A percentile compares a stretch with the other conserved stretches of the same genome.
These are phyloP conservation scores for Arabis hirsuta DNA, from an alignment of 345 rosid species.

Conservation along the genomic window DNA sequence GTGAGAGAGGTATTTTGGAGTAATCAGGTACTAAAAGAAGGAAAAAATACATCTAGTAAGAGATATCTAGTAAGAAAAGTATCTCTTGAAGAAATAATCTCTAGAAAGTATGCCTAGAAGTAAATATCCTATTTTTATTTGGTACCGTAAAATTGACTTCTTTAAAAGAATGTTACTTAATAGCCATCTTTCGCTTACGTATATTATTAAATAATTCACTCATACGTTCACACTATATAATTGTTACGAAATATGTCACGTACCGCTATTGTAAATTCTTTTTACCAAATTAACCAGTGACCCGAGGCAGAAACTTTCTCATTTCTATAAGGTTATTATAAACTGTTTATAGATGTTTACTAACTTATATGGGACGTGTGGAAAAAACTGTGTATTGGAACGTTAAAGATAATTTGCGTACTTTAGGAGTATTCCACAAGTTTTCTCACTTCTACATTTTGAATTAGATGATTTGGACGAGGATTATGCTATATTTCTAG, in stretches of 20 bases:
- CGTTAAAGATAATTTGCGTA: too few relatives aligned
- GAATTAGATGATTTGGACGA: too few relatives aligned
- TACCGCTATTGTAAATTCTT: not conserved
- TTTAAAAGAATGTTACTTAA: not conserved
- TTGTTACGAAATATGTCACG: constrained; percentile 4
- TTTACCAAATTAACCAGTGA: not conserved
- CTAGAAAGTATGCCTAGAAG: too few relatives aligned
- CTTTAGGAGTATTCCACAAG: too few relatives aligned
- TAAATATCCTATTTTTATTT: not conserved
- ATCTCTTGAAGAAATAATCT: too few relatives aligned
- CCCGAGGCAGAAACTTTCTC: constrained; percentile 9
- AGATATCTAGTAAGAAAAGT: too few relatives aligned
- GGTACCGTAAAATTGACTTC: constrained; percentile 21
- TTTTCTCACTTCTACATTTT: too few relatives aligned
- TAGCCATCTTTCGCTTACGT: constrained; percentile 10
- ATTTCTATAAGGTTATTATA: not conserved
- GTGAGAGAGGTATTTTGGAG: too few relatives aligned
- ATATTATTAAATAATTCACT: not conserved
- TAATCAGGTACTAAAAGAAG: too few relatives aligned
- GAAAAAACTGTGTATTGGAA: too few relatives aligned
- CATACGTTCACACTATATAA: constrained; percentile 17
- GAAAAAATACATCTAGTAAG: too few relatives aligned
- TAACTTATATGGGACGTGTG: not conserved
- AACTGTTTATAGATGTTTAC: not conserved
- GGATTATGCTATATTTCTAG: too few relatives aligned